Evolutionary conservation across 768 basidiomycete genomes (phyloP), one percentile per base, ranked within the genome.

Genomic region (Coprinellus aureogranulatus): DNA sequence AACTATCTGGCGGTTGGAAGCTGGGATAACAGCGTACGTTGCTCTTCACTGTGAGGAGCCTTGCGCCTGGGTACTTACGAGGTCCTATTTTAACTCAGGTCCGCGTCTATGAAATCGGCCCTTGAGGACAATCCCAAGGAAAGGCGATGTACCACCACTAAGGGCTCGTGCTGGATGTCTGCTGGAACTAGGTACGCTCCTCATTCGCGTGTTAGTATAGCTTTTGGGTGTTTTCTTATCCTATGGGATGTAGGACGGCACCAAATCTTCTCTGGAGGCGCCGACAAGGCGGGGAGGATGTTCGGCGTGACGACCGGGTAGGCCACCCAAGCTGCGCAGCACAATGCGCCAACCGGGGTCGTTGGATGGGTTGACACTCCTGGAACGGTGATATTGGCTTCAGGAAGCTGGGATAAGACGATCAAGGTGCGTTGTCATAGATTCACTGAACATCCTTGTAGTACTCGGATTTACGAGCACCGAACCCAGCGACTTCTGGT

Each of bases 371-470:
- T 93, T 53, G 89, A 94, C 60, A 82, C 87, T 4, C 86, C 85
- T 22, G 83, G 82, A 60, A 82, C 82, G 34, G 84, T 90, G 14
- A 85, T 95, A 60, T 77, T 95, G 20, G 92, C 88, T 12, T 98
- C 96, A 1, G 97, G 94, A 10, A 94, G 93, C 53, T 99, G 97
- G 97, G 96, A 99, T 72, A 96, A 96, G 75, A 96, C 92, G 1
- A 73, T 98, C 68, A 96, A 94, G 81, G 95, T 94, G 62, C 55
- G 74, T 66, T 6, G 5, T 18, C 23, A 10, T 41, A 6, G 16
- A 23, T 18, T 44, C 48, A 58, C 30, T 30, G 51, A n/a, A 25
- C 52, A 23, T 54, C 39, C 58, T 2, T 53, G 48, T 52, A 97
- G 93, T 98, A 97, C 66, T 98, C 95, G 95, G 93, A 97, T 72